A percentile compares a stretch with the other conserved stretches of the same genome.
These are phyloP conservation scores for Bothriochloa decipiens DNA, from an alignment of 176 grass and related monocot genomes.

Conservation along the genomic window DNA sequence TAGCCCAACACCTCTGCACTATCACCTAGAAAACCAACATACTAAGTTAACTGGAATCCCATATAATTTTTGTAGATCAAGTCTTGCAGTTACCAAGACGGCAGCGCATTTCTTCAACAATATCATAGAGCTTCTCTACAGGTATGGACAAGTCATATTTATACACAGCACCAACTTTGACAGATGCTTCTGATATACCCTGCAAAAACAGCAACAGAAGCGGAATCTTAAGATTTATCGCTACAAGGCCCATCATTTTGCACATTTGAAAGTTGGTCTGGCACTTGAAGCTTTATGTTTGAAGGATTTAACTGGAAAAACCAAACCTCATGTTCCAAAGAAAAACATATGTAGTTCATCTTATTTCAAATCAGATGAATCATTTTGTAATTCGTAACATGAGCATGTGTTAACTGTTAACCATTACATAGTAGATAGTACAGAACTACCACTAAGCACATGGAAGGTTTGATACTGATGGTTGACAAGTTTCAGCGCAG, in stretches of 20 bases:
- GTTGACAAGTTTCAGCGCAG: slow-evolving; percentile 12
- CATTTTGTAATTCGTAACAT: background rate
- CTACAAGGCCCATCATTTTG: background rate
- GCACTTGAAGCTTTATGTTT: slow-evolving; percentile 6
- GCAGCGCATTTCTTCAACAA: slow-evolving; percentile 88
- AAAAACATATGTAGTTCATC: background rate
- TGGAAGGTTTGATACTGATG: background rate
- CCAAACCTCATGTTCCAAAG: background rate
- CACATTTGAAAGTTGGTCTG: background rate
- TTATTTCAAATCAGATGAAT: background rate
- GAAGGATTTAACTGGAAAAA: slow-evolving; percentile 13
- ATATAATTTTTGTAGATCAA: background rate
- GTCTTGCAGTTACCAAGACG: slow-evolving; percentile 65
- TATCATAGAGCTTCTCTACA: slow-evolving; percentile 80
- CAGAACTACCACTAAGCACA: background rate
- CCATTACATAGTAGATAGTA: slow-evolving; percentile 5
- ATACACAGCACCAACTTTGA: slow-evolving; percentile 90
- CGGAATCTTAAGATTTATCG: background rate
- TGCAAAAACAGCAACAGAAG: slow-evolving; percentile 35
- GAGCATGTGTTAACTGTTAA: background rate
- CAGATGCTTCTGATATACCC: slow-evolving; percentile 91
- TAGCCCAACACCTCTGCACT: slow-evolving; percentile 76
- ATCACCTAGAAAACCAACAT: slow-evolving; percentile 56
- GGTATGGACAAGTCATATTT: slow-evolving; percentile 94
- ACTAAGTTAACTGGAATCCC: slow-evolving; percentile 26